Evolutionary conservation across 306 rosid genomes (phyloP), one percentile per base, ranked within the genome.

Genomic region (Ceratonia siliqua): DNA sequence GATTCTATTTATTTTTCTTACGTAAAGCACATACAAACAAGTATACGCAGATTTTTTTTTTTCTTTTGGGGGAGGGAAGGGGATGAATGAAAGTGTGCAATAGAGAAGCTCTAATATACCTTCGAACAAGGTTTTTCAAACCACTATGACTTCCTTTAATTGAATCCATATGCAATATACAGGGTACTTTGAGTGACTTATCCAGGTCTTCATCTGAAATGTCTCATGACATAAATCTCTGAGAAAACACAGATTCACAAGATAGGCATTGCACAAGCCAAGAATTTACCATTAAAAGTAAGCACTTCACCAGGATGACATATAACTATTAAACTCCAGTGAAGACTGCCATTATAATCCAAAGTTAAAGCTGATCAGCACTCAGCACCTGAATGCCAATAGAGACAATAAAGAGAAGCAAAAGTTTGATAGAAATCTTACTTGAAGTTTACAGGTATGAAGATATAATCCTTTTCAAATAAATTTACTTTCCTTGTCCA

Each of bases 401-500:
- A 77, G 38, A 72, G 71, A 79, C 20, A 65, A 70, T 17, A 12
- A 18, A 45, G 48, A 64, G 32, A 76, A 49, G 62, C 6, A 72
- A 27, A 42, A 43, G 38, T 49, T 64, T 72, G 30, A 59, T 15
- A 53, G 42, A 61, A 74, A 50, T 73, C 96, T 84, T 86, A 90
- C 97, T 82, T 90, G 88, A 88, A 92, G 78, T 92, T 92, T 80
- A 92, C 83, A 43, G 97, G 97, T 79, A 92, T 88, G 82, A 92
- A 90, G 84, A 92, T 74, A 80, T 85, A 92, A 66, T 92, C 94
- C 82, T 90, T 92, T 66, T 83, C 89, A 81, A 92, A 92, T 45
- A 92, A 87, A 79, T 90, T 81, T 22, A 92, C 85, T 88, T 86
- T 92, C 86, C 97, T 85, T 6, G 97, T 92, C 97, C 96, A 92